Base-by-base conservation (phyloP, 2,329 filamentous ascomycete genomes). In the Colletotrichum sp. region DNA sequence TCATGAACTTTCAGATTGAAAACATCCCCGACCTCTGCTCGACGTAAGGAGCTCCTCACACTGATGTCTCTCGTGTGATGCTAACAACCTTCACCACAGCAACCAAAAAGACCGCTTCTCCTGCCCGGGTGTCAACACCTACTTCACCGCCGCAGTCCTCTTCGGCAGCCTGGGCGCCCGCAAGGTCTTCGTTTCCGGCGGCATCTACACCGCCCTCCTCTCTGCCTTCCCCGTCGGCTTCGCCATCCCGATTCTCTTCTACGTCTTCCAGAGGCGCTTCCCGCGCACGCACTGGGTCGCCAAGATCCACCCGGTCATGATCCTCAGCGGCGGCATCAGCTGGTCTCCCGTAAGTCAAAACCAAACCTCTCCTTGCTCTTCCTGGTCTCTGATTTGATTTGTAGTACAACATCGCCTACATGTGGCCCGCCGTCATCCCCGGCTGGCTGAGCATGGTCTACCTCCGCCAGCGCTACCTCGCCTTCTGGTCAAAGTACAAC, bases 371-470 rank as follows among this genome's bases (percentile, higher is more conserved):
- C 10, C 26, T 30, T 10, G 8, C 8, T 18, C n/a, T 30, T 8
- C 16, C 4, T 44, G 3, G 13, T 55, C 4, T 30, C 63, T 66
- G 1, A 64, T 34, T 30, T 32, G 2, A 2, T 2, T 0, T 73
- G 70, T 4, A 75, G 8, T 87, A 83, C 78, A 89, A 87, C 78
- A 64, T 89, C 39, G 81, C 82, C 7, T 89, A 89, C 79, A 80
- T 85, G 57, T 87, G 85, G 85, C 87, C 86, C 0, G 83, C 85
- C 5, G 85, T 88, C 12, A 86, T 87, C 3, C 81, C 88, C 16
- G 86, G 84, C 6, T 87, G 81, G 60, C 81, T 82, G 62, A 85
- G 79, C 75, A 88, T 87, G 86, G 78, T 87, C 28, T 88, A 83
- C 74, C 73, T 88, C 70, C 86, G 85, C 72, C 83, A 80, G 62